Base-by-base conservation (phyloP, 1,139 yeast species). In the Maudiozyma humilis region DNA sequence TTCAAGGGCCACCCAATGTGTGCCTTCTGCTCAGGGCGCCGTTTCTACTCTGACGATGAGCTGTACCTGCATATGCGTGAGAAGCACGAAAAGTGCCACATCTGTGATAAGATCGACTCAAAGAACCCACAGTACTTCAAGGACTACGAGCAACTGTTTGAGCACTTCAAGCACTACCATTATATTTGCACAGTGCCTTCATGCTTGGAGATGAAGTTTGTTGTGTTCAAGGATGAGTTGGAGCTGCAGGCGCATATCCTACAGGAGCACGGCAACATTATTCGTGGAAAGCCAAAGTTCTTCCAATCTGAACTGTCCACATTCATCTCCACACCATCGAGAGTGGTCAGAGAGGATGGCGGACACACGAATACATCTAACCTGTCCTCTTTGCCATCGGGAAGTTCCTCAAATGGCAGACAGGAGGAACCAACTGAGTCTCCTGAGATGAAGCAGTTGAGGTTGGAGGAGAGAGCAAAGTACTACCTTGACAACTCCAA, bases 1-100 rank as follows among this genome's bases (percentile, higher is more conserved):
- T 89, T 89, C 61, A 70, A 66, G 10, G 97, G 97, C 0, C 99
- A 91, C 60, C 96, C 97, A 0, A 72, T 74, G 52, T 91, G 99
- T 70, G 78, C 77, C 52, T 86, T 86, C 62, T 91, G 98, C 64
- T 67, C 75, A 3, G 78, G 79, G 1, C 73, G 70, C 52, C 66
- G 95, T 46, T 89, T 86, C 60, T 91, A 91, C 60, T 87, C 96
- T 0, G 88, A 80, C 44, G 96, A 91, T 59, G 97, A 89, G 60
- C 70, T 88, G 54, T 79, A 77, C 55, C 65, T 80, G 34, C 99
- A 91, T 63, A 75, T 91, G 65, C 72, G 96, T 54, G 86, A 86
- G 49, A 69, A 70, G 44, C 98, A 91, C 63, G 96, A 89, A 61
- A 78, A 82, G 53, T 91, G 99, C 63, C 85, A 82, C 55, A 79